Percentiles rank a stretch among this genome's conserved stretches.
Evolutionary conservation across 2,329 filamentous ascomycete genomes (phyloP).

Genomic region (Coccinonectria pachysandricola): DNA sequence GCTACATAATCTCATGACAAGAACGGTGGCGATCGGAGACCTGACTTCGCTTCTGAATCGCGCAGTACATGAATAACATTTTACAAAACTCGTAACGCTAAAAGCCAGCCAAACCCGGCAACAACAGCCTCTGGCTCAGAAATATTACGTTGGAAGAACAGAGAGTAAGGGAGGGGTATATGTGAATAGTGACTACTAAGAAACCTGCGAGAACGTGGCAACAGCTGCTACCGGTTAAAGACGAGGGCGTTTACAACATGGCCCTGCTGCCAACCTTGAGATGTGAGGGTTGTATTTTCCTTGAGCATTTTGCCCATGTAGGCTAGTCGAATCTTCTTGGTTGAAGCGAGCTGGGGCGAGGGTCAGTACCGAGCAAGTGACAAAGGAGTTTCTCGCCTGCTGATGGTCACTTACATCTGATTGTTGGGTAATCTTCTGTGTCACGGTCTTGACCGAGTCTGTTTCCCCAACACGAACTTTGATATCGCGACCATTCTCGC

Average conservation of each 20-base stretch:
- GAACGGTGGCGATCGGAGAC: no score
- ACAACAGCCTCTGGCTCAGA: no score
- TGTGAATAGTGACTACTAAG: no score
- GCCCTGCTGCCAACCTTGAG: slow-evolving; percentile 66
- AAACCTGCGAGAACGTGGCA: no score
- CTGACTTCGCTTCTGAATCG: no score
- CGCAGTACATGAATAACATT: no score
- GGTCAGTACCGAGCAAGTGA: no score
- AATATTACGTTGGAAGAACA: no score
- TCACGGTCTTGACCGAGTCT: slow-evolving; percentile 55
- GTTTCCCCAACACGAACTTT: slow-evolving; percentile 44
- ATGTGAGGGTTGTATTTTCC: slow-evolving; percentile 52
- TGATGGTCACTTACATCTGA: slow-evolving; percentile 52
- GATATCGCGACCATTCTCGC: slow-evolving; percentile 57
- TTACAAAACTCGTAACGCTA: no score
- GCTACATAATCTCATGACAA: no score
- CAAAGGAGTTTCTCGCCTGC: no score
- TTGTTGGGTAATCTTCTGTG: slow-evolving; percentile 52
- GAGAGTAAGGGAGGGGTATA: not conserved
- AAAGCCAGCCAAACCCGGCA: no score
- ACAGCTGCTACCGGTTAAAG: slow-evolving; percentile 41
- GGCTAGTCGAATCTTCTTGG: slow-evolving; percentile 56
- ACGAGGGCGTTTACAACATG: slow-evolving; percentile 72
- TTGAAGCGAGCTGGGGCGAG: slow-evolving; percentile 40
- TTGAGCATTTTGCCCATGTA: slow-evolving; percentile 76